phyloP scores from a whole-genome alignment of 768 basidiomycete species.

The Cystofilobasidium capitatum region DNA sequence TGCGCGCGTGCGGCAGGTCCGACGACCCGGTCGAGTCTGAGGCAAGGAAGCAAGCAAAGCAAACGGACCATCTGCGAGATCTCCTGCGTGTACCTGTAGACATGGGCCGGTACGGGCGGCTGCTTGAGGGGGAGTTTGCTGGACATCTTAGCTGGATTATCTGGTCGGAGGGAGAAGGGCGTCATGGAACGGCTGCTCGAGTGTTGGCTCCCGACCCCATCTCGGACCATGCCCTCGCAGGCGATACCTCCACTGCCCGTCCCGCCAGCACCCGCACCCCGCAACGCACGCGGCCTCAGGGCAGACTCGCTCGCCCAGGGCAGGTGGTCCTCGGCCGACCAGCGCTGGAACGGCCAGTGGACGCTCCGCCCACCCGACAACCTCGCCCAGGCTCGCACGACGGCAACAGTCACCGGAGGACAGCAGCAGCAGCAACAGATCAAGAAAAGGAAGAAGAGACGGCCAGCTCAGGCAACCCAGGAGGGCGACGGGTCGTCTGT shows the following conservation, averaged over 20 bases:
- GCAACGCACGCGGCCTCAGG: not conserved
- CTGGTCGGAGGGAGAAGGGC: not conserved
- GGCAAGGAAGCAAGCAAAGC: not conserved
- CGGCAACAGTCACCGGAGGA: not conserved
- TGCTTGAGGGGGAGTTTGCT: not conserved
- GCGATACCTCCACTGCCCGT: not conserved
- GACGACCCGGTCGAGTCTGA: not conserved
- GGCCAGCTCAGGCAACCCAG: no score
- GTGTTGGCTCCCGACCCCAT: not conserved
- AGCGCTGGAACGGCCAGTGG: slow-evolving; percentile 8
- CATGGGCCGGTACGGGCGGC: not conserved
- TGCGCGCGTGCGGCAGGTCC: slow-evolving; percentile 2
- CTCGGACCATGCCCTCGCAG: not conserved
- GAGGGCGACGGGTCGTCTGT: no score
- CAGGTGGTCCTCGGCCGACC: not conserved
- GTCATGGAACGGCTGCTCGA: not conserved
- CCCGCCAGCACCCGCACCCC: not conserved
- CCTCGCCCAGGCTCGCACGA: not conserved
- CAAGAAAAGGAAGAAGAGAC: not conserved
- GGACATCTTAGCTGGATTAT: not conserved
- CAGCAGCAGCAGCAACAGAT: not conserved
- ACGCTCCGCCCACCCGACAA: slow-evolving; percentile 2
- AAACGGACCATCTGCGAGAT: slow-evolving; percentile 79
- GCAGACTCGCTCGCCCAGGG: not conserved
- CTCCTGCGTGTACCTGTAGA: slow-evolving; percentile 79